phyloP scores from a whole-genome alignment of 2,329 filamentous ascomycete species.

The Lachnellula willkommii region DNA sequence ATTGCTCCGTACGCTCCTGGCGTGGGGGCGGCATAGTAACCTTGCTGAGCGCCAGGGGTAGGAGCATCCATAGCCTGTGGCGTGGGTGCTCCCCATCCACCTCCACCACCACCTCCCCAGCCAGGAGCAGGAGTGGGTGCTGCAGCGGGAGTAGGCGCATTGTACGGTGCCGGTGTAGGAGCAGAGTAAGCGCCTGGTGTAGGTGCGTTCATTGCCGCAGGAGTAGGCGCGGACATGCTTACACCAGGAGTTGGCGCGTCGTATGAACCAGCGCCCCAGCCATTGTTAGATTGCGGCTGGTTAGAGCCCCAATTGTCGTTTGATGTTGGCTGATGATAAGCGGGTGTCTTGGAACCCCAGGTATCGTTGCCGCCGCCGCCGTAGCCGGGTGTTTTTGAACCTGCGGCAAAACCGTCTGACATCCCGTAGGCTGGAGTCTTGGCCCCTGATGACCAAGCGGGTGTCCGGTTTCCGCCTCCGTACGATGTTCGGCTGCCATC shows the following conservation, averaged over 20 bases:
- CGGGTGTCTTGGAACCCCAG: constrained; percentile 63
- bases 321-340: constrained; percentile 59
- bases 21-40: constrained; percentile 30
- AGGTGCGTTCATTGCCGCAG: constrained; percentile 60
- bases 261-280: constrained; percentile 40
- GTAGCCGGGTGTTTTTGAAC: constrained; percentile 75
- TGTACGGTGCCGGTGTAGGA: constrained; percentile 43
- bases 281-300: constrained; percentile 36
- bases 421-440: constrained; percentile 58
- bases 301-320: constrained; percentile 38
- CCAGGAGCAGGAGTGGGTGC: constrained; percentile 67
- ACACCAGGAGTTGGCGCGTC: constrained; percentile 66
- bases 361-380: constrained; percentile 55
- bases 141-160: constrained; percentile 46
- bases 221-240: constrained; percentile 55
- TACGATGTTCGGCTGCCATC: constrained; percentile 68
- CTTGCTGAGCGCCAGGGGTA: constrained; percentile 39
- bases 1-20: constrained; percentile 34
- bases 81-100: constrained; percentile 38
- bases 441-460: constrained; percentile 72
- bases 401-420: constrained; percentile 56
- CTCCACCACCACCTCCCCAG: constrained; percentile 34
- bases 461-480: constrained; percentile 65
- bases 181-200: constrained; percentile 59
- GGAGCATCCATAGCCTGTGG: constrained; percentile 46